phyloP scores from a whole-genome alignment of 2,329 filamentous ascomycete species.

The Thelonectria blattea region DNA sequence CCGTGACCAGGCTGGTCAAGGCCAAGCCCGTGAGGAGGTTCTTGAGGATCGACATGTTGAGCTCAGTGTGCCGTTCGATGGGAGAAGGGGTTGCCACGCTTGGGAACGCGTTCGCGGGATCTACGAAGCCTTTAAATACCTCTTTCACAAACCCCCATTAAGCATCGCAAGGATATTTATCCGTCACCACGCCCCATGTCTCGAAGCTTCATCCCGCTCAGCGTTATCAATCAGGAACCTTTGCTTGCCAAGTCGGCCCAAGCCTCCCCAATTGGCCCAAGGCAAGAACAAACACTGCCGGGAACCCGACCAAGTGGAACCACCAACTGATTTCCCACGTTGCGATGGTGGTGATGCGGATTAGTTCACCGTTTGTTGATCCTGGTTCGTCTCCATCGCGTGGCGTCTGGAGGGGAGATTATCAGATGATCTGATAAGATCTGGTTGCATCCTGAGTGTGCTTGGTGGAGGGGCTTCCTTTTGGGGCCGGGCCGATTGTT shows the following conservation, averaged over 20 bases:
- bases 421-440: constrained; percentile 4
- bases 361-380: not conserved
- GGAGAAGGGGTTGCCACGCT: not conserved
- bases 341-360: not conserved
- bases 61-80: not conserved
- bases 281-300: not conserved
- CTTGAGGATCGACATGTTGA: not conserved
- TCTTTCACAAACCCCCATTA: no score
- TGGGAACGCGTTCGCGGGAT: not conserved
- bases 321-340: not conserved
- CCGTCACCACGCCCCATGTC: no score
- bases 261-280: not conserved
- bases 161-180: no score
- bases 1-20: not conserved
- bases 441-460: not conserved
- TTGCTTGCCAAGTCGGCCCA: not conserved
- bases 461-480: not conserved
- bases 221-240: not conserved
- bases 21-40: not conserved
- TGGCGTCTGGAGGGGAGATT: not conserved
- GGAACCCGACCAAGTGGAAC: not conserved
- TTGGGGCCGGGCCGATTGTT: not conserved
- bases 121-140: no score
- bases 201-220: not conserved
- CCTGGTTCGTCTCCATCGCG: not conserved